These are phyloP conservation scores for Sesbania bispinosa DNA, from an alignment of 306 rosid species.

Conservation along the genomic window DNA sequence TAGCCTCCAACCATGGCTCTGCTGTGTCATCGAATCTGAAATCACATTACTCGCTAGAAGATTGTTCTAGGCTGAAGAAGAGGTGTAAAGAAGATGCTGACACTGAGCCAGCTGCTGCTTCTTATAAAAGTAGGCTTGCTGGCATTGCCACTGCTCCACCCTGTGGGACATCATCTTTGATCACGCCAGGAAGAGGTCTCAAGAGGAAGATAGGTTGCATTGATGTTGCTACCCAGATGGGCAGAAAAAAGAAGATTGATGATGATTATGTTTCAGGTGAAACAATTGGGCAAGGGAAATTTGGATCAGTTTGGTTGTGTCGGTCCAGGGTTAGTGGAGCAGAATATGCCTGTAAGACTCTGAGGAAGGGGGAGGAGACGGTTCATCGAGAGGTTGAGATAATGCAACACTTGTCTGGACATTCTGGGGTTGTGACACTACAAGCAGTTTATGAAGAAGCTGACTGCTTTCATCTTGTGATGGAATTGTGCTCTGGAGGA, in stretches of 20 bases:
- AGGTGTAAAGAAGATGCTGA: constrained; percentile 75
- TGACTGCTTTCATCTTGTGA: constrained; percentile 87
- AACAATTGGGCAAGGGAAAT: constrained; percentile 88
- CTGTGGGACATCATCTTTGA: constrained; percentile 73
- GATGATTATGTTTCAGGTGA: constrained; percentile 72
- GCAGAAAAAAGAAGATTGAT: constrained; percentile 88
- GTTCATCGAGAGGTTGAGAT: constrained; percentile 98
- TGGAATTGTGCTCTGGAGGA: constrained; percentile 95
- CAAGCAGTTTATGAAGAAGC: constrained; percentile 90
- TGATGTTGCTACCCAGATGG: constrained; percentile 92
- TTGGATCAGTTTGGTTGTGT: constrained; percentile 85
- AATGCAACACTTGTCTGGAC: constrained; percentile 98
- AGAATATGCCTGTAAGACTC: constrained; percentile 85
- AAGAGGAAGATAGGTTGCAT: constrained; percentile 99
- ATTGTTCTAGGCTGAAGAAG: constrained; percentile 80
- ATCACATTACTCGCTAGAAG: constrained; percentile 80
- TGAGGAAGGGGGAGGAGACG: constrained; percentile 90
- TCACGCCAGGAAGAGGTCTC: constrained; percentile 76
- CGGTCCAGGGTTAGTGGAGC: constrained; percentile 65
- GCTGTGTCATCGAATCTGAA: constrained; percentile 48
- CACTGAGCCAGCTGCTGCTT: constrained; percentile 43
- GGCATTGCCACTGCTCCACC: constrained; percentile 98
- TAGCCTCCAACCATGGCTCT: constrained; percentile 46
- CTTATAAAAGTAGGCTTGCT: constrained; percentile 72
- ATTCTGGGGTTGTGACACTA: constrained; percentile 91